These are phyloP conservation scores for Nicotiana tabacum DNA, from an alignment of 257 asterid genomes.

Conservation along the genomic window DNA sequence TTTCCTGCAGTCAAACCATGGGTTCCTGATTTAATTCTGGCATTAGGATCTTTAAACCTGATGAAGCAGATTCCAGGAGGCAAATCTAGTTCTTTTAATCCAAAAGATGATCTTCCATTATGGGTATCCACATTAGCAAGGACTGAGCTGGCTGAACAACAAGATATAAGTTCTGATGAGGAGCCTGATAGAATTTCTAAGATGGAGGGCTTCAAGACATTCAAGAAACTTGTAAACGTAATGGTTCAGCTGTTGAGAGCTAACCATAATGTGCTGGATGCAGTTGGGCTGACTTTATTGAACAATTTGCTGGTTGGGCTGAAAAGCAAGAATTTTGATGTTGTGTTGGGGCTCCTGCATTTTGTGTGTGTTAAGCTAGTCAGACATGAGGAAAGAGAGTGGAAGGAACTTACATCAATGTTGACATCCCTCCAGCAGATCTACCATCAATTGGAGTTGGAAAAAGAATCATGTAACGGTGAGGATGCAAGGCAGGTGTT, in stretches of 20 bases:
- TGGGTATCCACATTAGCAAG: conserved; percentile 61
- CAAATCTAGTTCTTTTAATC: conserved; percentile 20
- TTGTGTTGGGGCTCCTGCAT: conserved; percentile 53
- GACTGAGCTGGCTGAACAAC: conserved; percentile 52
- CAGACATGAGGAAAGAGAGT: conserved; percentile 31
- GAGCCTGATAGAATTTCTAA: conserved; percentile 28
- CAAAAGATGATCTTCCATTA: conserved; percentile 34
- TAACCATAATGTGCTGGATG: conserved; percentile 54
- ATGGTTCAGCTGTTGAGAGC: conserved; percentile 42
- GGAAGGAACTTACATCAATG: conserved; percentile 53
- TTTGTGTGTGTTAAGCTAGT: conserved; percentile 62
- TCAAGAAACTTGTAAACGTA: conserved; percentile 45
- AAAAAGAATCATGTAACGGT: conserved; percentile 23
- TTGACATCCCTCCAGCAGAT: conserved; percentile 35
- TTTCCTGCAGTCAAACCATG: conserved; percentile 54
- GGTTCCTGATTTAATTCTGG: conserved; percentile 77
- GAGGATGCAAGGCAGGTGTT: conserved; percentile 40
- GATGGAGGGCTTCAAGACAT: conserved; percentile 35
- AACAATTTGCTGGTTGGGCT: conserved; percentile 39
- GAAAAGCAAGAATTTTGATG: conserved; percentile 41
- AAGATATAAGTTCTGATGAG: conserved; percentile 32
- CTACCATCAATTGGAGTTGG: conserved; percentile 37
- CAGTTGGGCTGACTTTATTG: conserved; percentile 53
- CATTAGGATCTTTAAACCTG: conserved; percentile 54
- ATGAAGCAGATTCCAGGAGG: conserved; percentile 34